These are phyloP conservation scores for Eucalyptus regnans DNA, from an alignment of 345 rosid species.

Conservation along the genomic window DNA sequence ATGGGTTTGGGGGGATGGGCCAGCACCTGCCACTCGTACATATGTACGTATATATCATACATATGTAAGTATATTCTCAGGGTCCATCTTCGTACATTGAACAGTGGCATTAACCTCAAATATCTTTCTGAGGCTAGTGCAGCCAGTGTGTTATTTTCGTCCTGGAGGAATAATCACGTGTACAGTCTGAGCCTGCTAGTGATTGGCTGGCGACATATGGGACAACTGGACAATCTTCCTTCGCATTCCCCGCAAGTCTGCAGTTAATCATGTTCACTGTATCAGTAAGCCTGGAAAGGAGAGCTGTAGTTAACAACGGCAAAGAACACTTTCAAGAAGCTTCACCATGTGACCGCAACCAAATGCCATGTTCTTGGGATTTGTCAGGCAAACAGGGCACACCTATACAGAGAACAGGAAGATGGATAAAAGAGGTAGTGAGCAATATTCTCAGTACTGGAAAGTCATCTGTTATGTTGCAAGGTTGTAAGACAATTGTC, in stretches of 20 bases:
- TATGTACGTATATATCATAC: neutral
- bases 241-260: neutral
- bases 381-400: conserved; percentile 74
- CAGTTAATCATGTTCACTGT: neutral
- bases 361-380: conserved; percentile 82
- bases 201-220: conserved; percentile 1
- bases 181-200: conserved; percentile 1
- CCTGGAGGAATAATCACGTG: neutral
- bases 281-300: neutral
- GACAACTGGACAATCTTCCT: neutral
- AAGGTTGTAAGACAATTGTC: neutral
- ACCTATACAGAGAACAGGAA: conserved; percentile 24
- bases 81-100: neutral
- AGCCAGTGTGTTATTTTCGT: neutral
- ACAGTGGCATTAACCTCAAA: neutral
- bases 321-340: neutral
- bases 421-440: neutral
- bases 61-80: neutral
- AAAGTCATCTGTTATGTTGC: neutral
- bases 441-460: neutral
- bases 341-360: conserved; percentile 64
- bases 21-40: neutral
- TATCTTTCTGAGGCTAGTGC: neutral
- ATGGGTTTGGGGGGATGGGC: neutral
- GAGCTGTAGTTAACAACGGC: neutral